These are phyloP conservation scores for Leccinum arenicola DNA, from an alignment of 768 basidiomycete species.

Conservation along the genomic window DNA sequence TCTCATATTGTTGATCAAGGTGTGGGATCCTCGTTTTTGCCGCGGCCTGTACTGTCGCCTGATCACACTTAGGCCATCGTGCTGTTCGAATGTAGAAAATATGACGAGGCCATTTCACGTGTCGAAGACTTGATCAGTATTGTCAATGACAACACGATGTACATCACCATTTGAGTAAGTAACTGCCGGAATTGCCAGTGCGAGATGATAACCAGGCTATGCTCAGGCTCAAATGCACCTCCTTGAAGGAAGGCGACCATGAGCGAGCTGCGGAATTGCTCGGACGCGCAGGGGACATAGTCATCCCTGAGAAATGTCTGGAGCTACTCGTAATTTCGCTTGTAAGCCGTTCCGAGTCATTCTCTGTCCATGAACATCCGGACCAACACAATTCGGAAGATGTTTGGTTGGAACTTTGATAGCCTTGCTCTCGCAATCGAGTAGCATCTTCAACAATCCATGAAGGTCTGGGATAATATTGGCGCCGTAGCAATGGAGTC, in stretches of 20 bases:
- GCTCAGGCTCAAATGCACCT: background rate
- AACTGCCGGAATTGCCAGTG: background rate
- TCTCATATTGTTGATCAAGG: background rate
- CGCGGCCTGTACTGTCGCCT: background rate
- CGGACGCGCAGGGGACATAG: background rate
- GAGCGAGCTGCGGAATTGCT: background rate
- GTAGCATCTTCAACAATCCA: background rate
- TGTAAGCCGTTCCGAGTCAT: background rate
- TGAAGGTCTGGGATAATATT: background rate
- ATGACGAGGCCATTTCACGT: background rate
- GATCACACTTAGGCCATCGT: background rate
- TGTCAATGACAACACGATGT: background rate
- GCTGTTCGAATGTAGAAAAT: background rate
- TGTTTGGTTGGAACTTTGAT: background rate
- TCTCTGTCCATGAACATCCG: background rate
- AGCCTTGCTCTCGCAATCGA: background rate
- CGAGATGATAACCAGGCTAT: background rate
- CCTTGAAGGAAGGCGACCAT: background rate
- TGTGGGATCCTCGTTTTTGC: background rate
- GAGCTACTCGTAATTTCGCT: background rate
- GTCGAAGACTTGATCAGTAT: background rate
- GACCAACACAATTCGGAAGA: background rate
- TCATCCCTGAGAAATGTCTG: background rate
- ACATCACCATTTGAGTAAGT: background rate
- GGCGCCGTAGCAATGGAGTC: background rate